Percentiles rank a stretch among this genome's conserved stretches.
Evolutionary conservation across 202 grass and related monocot species (phyloP).

Genomic region (Sporobolus alterniflorus): DNA sequence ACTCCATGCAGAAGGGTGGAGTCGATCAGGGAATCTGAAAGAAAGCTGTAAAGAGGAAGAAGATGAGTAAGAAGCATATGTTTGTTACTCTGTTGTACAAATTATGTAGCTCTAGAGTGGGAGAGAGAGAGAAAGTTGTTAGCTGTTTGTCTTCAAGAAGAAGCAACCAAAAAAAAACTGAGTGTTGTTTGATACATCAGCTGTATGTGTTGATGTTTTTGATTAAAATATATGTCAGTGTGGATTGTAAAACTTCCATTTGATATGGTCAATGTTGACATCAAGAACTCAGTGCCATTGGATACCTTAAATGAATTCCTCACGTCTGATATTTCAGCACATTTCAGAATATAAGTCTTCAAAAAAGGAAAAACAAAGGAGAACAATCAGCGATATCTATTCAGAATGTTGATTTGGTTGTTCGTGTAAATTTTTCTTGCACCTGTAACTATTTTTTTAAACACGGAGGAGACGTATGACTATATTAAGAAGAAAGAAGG

Average conservation of each 20-base stretch:
- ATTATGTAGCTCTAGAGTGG: conserved; percentile 23
- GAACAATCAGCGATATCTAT: background rate
- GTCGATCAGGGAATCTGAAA: no score
- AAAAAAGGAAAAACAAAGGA: background rate
- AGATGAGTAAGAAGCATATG: no score
- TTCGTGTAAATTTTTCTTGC: background rate
- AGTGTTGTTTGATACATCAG: no score
- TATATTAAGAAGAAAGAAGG: no score
- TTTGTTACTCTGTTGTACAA: conserved; percentile 35
- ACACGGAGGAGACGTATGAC: no score
- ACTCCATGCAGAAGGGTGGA: no score
- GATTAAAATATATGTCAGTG: no score
- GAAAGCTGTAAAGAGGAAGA: no score
- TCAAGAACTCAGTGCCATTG: background rate
- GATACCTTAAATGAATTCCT: background rate
- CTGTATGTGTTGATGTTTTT: background rate
- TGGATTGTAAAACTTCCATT: background rate
- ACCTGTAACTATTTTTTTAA: background rate
- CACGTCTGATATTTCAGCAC: background rate
- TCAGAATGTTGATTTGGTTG: background rate
- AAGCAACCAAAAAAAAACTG: background rate
- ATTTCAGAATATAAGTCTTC: background rate
- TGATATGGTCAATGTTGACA: background rate
- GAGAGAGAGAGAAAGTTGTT: conserved; percentile 44
- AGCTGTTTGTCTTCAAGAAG: conserved; percentile 46